Evolutionary conservation across 176 grass and related monocot genomes (phyloP).

Genomic region (Ampelocalamus luodianensis): DNA sequence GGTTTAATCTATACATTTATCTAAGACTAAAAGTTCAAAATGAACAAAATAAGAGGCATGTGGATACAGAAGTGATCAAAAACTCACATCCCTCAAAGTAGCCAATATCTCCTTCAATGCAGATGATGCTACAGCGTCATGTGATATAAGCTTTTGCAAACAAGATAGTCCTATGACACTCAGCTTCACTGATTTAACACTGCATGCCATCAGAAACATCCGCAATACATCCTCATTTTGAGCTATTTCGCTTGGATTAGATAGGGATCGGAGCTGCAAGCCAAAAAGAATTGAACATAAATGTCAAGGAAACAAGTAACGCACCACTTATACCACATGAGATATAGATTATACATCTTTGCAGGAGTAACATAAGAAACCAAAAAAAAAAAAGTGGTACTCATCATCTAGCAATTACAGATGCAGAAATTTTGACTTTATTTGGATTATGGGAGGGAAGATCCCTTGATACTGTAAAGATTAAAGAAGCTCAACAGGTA

Average conservation of each 20-base stretch:
- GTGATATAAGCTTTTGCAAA: slow-evolving; percentile 98
- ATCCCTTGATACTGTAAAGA: slow-evolving; percentile 5
- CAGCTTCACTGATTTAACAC: slow-evolving; percentile 87
- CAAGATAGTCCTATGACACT: slow-evolving; percentile 96
- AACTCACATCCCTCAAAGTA: slow-evolving; percentile 91
- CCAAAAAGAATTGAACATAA: slow-evolving; percentile 30
- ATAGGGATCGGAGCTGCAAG: slow-evolving; percentile 84
- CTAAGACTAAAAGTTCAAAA: neutral
- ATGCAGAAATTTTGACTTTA: neutral
- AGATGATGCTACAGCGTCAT: slow-evolving; percentile 80
- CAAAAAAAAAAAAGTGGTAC: neutral
- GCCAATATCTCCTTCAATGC: slow-evolving; percentile 84
- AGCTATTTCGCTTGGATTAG: slow-evolving; percentile 82
- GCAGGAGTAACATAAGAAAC: slow-evolving; percentile 21
- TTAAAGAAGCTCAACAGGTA: slow-evolving; percentile 7
- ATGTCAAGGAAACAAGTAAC: slow-evolving; percentile 26
- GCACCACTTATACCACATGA: slow-evolving; percentile 12
- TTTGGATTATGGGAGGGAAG: neutral
- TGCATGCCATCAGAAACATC: slow-evolving; percentile 97
- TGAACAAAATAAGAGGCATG: slow-evolving; percentile 22
- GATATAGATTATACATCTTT: slow-evolving; percentile 4
- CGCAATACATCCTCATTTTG: slow-evolving; percentile 85
- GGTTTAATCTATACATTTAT: slow-evolving; percentile 22
- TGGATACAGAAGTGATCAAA: slow-evolving; percentile 33
- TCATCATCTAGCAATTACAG: slow-evolving; percentile 35